Base-by-base conservation (phyloP, 2,329 filamentous ascomycete genomes). In the Scolecobasidium constrictum region DNA sequence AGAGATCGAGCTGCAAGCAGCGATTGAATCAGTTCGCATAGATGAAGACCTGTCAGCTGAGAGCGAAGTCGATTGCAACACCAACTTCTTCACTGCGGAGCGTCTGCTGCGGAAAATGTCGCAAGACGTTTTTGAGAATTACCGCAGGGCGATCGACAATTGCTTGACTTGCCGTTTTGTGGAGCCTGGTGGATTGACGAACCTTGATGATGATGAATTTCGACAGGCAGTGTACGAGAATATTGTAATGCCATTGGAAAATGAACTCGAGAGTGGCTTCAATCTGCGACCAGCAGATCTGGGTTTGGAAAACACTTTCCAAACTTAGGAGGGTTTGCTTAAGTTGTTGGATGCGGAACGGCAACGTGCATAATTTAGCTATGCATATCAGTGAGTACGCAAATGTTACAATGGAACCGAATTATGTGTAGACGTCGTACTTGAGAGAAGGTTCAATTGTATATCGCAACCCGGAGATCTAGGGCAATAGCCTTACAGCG, bases 231-330 rank as follows among this genome's bases (percentile, higher is more conserved):
- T 45, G 20, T 45, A 45, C 26, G 34, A 35, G 21, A 36, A 40
- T 20, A 42, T 45, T 13, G 43, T 45, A 3, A 38, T 38, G 4
- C 43, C 43, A 3, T 33, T 45, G 1, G 43, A 45, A 21, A 21
- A 18, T 17, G 38, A 45, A 18, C 23, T 45, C 18, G 21, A 35
- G 5, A 34, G 22, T 9, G 43, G 43, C 2, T 44, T 41, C n/a
- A n/a, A n/a, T n/a, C n/a, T n/a, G n/a, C n/a, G n/a, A n/a, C n/a
- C n/a, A n/a, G n/a, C n/a, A n/a, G n/a, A n/a, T n/a, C n/a, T n/a
- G n/a, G n/a, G n/a, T n/a, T n/a, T n/a, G n/a, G n/a, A n/a, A n/a
- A n/a, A n/a, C n/a, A n/a, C n/a, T n/a, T n/a, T n/a, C n/a, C n/a
- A n/a, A n/a, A n/a, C n/a, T n/a, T n/a, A n/a, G n/a, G n/a, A n/a